Conservation (phyloP, 371 early-diverging fungal genomes). For the Rhizopus delemar region DNA sequence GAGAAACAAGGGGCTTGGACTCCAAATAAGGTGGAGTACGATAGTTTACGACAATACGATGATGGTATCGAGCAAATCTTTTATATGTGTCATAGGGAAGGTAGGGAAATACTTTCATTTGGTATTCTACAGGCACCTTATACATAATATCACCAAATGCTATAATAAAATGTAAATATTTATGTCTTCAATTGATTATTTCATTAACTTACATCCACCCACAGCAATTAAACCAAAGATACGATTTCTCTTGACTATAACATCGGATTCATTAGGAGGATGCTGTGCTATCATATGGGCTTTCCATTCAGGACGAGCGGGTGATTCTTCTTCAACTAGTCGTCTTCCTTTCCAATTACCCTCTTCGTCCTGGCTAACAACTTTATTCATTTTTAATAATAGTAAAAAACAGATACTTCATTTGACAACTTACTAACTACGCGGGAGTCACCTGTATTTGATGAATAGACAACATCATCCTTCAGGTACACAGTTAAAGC, state of each 20-base stretch:
- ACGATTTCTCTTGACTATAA: slow-evolving; percentile 42
- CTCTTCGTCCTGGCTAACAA: slow-evolving; percentile 49
- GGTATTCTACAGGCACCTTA: slow-evolving; percentile 74
- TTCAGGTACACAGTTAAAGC: slow-evolving; percentile 77
- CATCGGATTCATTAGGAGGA: slow-evolving; percentile 41
- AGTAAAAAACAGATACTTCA: too few species aligned
- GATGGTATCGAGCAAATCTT: slow-evolving; percentile 61
- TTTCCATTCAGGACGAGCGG: slow-evolving; percentile 46
- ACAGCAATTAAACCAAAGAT: slow-evolving; percentile 57
- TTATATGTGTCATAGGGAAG: slow-evolving; percentile 61
- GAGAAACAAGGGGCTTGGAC: slow-evolving; percentile 81
- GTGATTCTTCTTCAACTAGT: slow-evolving; percentile 51
- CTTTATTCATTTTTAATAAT: slow-evolving; percentile 15
- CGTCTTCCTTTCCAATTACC: slow-evolving; percentile 51
- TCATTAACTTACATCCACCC: slow-evolving; percentile 44
- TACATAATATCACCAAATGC: slow-evolving; percentile 84
- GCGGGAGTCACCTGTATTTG: slow-evolving; percentile 79
- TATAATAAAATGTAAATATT: slow-evolving; percentile 35
- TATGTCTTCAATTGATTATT: slow-evolving; percentile 7
- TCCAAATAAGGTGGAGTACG: slow-evolving; percentile 92
- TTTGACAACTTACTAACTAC: slow-evolving; percentile 52
- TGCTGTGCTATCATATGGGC: slow-evolving; percentile 47
- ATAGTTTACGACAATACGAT: slow-evolving; percentile 67
- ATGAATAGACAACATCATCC: slow-evolving; percentile 72
- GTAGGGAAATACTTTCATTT: slow-evolving; percentile 54